These are phyloP conservation scores for Leucosporidium yakuticum DNA, from an alignment of 768 basidiomycete species.

Conservation along the genomic window DNA sequence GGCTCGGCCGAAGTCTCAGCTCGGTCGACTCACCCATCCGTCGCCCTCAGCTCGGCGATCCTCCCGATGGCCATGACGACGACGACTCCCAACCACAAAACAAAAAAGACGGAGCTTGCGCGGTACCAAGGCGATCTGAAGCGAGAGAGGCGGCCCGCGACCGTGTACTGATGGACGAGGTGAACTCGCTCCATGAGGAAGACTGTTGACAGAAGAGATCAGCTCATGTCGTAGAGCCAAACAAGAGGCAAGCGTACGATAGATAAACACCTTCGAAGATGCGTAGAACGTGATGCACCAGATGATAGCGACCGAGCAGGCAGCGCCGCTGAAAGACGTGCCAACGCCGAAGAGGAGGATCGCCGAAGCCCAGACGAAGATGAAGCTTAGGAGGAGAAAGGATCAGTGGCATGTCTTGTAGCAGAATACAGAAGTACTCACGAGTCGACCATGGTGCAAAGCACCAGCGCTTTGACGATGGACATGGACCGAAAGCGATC, in stretches of 20 bases:
- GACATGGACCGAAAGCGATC: background rate
- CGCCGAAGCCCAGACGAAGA: constrained; percentile 27
- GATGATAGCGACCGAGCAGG: constrained; percentile 32
- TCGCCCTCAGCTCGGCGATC: background rate
- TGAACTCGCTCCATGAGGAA: constrained; percentile 33
- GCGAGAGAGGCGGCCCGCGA: background rate
- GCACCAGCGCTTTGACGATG: background rate
- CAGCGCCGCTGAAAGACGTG: background rate
- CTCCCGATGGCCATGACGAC: constrained; percentile 12
- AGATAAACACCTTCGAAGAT: constrained; percentile 24
- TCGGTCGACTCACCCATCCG: constrained; percentile 10
- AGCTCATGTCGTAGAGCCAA: background rate
- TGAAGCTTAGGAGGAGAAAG: background rate
- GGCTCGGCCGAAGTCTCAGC: constrained; percentile 10
- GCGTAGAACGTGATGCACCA: constrained; percentile 34
- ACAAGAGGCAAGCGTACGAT: constrained; percentile 7
- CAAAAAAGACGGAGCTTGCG: constrained; percentile 1
- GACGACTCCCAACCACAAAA: background rate
- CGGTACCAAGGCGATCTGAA: constrained; percentile 29
- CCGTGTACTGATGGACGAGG: constrained; percentile 17
- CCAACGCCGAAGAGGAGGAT: constrained; percentile 34
- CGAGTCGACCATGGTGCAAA: background rate
- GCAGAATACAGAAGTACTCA: background rate
- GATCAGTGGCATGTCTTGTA: background rate
- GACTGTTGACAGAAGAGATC: background rate